Evolutionary conservation across 306 rosid species (phyloP).

Genomic region (Casuarina glauca): DNA sequence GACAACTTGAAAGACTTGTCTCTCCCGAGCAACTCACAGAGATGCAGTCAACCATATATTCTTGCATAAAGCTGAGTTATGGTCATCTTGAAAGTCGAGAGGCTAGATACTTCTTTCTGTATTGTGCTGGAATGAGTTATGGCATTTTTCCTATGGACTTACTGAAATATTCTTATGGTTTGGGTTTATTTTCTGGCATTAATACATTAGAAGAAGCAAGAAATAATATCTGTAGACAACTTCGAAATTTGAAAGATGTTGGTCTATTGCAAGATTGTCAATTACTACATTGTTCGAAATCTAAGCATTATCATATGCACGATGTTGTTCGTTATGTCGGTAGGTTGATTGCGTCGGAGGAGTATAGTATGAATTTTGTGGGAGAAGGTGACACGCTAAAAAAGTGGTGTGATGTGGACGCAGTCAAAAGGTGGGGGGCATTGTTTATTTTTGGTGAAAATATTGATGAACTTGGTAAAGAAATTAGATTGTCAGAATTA

Average conservation of each 20-base stretch:
- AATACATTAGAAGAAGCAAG: not conserved
- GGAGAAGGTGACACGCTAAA: not conserved
- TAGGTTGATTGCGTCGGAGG: not conserved
- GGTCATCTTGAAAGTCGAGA: constrained; percentile 16
- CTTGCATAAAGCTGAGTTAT: constrained; percentile 32
- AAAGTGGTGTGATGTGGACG: not conserved
- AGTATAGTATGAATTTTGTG: not conserved
- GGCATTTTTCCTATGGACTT: not conserved
- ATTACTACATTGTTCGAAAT: no score
- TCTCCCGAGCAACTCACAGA: not conserved
- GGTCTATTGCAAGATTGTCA: not conserved
- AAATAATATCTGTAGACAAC: not conserved
- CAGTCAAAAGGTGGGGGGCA: not conserved
- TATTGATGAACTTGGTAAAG: not conserved
- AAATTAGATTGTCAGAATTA: not conserved
- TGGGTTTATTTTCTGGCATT: constrained; percentile 11
- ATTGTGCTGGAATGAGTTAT: constrained; percentile 22
- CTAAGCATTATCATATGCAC: not conserved
- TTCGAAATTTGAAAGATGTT: not conserved
- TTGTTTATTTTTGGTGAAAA: rapidly evolving
- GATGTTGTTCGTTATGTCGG: not conserved
- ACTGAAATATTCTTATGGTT: constrained; percentile 23
- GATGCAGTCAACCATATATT: not conserved
- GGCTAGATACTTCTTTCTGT: constrained; percentile 24
- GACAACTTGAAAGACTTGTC: not conserved